A percentile compares a stretch with the other conserved stretches of the same genome.
Evolutionary conservation across 2,329 filamentous ascomycete genomes (phyloP).

Genomic region (Alternaria angustiovoidea): DNA sequence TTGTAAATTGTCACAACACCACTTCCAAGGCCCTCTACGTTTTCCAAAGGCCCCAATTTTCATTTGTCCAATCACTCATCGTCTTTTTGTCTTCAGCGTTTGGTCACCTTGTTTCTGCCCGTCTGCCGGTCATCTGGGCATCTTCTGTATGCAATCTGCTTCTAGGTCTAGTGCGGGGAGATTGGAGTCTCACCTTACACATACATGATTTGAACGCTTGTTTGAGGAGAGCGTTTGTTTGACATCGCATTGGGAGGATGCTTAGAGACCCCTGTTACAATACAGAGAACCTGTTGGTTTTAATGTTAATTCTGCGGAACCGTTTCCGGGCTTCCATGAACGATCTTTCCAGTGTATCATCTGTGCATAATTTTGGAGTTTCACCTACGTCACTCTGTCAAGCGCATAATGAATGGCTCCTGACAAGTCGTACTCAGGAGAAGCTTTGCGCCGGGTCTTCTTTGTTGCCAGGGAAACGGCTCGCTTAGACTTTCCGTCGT

Average conservation of each 20-base stretch:
- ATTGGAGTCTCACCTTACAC: conserved; percentile 6
- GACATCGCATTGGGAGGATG: conserved; percentile 5
- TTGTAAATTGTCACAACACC: conserved; percentile 30
- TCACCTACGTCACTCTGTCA: background rate
- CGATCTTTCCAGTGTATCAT: background rate
- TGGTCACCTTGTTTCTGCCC: conserved; percentile 15
- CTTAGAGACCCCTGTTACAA: background rate
- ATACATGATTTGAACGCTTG: conserved; percentile 14
- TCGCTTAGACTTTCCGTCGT: conserved; percentile 19
- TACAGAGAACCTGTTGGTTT: conserved; percentile 9
- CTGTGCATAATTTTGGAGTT: background rate
- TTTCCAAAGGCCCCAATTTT: conserved; percentile 16
- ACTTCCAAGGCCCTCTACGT: conserved; percentile 1
- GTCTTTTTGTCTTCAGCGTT: conserved; percentile 12
- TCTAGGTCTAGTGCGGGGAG: conserved; percentile 7
- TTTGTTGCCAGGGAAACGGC: conserved; percentile 10
- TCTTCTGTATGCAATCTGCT: conserved; percentile 11
- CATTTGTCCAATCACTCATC: conserved; percentile 16
- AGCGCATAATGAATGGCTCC: background rate
- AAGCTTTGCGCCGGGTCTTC: background rate
- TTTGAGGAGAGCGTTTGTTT: conserved; percentile 10
- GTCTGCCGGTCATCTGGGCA: conserved; percentile 23
- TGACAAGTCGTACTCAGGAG: background rate
- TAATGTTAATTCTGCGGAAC: conserved; percentile 17
- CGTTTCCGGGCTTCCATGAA: background rate